These are phyloP conservation scores for Chondrus crispus DNA, from an alignment of 23 red algal genomes.

Conservation along the genomic window DNA sequence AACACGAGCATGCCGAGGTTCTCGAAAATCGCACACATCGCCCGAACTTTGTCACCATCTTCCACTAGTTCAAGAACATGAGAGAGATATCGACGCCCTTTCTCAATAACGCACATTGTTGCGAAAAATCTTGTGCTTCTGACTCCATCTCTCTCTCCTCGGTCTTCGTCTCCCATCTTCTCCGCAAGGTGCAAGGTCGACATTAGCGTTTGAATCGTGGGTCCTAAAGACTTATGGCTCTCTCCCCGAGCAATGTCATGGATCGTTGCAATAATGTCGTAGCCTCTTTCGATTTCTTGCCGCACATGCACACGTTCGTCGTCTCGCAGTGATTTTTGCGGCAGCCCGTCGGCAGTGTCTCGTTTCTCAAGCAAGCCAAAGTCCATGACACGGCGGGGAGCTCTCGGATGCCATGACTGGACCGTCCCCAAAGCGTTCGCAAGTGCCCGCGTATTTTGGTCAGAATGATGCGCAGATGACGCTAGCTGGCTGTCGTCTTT, in stretches of 20 bases:
- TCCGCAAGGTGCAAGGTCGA: constrained; percentile 6
- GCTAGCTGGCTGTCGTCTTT: neutral
- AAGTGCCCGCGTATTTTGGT: constrained; percentile 6
- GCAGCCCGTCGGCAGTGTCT: neutral
- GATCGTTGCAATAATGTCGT: constrained; percentile 50
- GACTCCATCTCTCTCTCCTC: too few species aligned
- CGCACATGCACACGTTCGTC: constrained; percentile 58
- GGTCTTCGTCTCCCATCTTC: too few species aligned
- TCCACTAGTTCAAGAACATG: constrained; percentile 46
- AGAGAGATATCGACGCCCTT: constrained; percentile 34
- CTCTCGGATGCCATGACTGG: constrained; percentile 62
- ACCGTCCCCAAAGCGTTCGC: constrained; percentile 58
- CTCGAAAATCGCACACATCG: constrained; percentile 36
- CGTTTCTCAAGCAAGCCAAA: constrained; percentile 36
- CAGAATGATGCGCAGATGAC: neutral
- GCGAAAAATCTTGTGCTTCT: constrained; percentile 14
- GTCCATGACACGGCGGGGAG: constrained; percentile 59
- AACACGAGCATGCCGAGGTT: constrained; percentile 43
- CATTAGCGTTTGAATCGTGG: constrained; percentile 2
- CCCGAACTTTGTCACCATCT: constrained; percentile 31
- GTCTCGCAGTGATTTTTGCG: constrained; percentile 23
- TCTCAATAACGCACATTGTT: constrained; percentile 38
- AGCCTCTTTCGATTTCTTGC: constrained; percentile 51
- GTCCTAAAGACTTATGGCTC: constrained; percentile 28
- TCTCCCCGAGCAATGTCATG: constrained; percentile 54